These are phyloP conservation scores for Sphaerulina musiva DNA, from an alignment of 2,329 filamentous ascomycete genomes.

Conservation along the genomic window DNA sequence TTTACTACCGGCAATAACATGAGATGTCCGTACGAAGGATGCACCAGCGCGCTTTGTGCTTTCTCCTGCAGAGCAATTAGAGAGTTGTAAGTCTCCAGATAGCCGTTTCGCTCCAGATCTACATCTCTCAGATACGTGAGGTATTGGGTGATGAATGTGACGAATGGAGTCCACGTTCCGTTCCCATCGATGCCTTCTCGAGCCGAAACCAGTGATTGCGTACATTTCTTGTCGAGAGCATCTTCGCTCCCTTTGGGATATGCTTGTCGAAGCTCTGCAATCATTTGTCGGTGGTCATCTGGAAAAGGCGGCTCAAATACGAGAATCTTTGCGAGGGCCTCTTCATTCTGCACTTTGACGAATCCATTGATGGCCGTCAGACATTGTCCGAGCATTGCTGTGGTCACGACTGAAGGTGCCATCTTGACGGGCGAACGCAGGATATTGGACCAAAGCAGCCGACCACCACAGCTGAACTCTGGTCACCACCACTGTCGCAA, in stretches of 20 bases:
- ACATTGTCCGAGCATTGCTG: conserved; percentile 54
- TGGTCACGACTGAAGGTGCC: conserved; percentile 8
- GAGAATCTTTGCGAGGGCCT: conserved; percentile 61
- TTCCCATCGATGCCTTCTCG: conserved; percentile 58
- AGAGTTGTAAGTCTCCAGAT: conserved; percentile 67
- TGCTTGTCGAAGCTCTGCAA: conserved; percentile 56
- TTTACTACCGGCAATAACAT: conserved; percentile 79
- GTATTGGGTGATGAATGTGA: conserved; percentile 74
- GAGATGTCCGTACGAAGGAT: conserved; percentile 71
- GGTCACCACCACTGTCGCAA: not conserved
- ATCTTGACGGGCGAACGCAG: not conserved
- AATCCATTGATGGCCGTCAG: conserved; percentile 57
- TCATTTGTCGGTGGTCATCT: conserved; percentile 61
- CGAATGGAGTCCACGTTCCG: conserved; percentile 68
- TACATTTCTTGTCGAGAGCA: conserved; percentile 57
- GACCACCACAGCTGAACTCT: conserved; percentile 8
- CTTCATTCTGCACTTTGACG: conserved; percentile 58
- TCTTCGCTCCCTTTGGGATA: conserved; percentile 48
- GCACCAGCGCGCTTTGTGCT: conserved; percentile 72
- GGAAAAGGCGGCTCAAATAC: conserved; percentile 66
- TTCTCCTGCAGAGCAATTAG: conserved; percentile 66
- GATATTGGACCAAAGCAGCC: not conserved
- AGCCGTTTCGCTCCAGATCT: conserved; percentile 67
- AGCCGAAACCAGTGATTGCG: conserved; percentile 57
- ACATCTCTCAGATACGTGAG: conserved; percentile 75